phyloP scores from a whole-genome alignment of 306 rosid genomes.

The Pyrus communis region DNA sequence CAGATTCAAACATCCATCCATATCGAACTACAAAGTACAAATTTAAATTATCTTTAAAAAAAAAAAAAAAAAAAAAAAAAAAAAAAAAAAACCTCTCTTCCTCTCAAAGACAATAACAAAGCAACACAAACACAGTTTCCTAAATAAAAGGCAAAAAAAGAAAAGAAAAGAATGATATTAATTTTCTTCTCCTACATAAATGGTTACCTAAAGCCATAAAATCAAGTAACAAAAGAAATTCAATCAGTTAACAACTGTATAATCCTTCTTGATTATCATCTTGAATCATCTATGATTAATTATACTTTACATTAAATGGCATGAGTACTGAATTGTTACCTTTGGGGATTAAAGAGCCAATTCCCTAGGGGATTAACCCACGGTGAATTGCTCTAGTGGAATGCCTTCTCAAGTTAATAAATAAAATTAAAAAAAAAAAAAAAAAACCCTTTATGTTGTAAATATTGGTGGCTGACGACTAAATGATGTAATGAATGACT shows the following conservation, averaged over 20 bases:
- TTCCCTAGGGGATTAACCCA: too few relatives aligned
- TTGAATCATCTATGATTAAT: too few relatives aligned
- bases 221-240: not conserved
- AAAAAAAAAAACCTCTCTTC: not conserved
- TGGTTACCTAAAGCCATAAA: too few relatives aligned
- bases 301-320: too few relatives aligned
- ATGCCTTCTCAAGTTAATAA: too few relatives aligned
- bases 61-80: not conserved
- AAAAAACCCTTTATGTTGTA: too few relatives aligned
- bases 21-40: not conserved
- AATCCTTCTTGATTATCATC: not conserved
- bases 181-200: not conserved
- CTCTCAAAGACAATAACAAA: not conserved
- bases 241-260: not conserved
- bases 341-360: slow-evolving; percentile 31
- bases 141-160: not conserved
- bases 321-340: slow-evolving; percentile 25
- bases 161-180: not conserved
- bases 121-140: not conserved
- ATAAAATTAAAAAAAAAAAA: too few relatives aligned
- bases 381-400: too few relatives aligned
- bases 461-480: too few relatives aligned
- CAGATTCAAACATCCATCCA: not conserved
- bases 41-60: not conserved
- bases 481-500: too few relatives aligned